Base-by-base conservation (phyloP, 148 eudicot genomes). In the Agrostemma githago region DNA sequence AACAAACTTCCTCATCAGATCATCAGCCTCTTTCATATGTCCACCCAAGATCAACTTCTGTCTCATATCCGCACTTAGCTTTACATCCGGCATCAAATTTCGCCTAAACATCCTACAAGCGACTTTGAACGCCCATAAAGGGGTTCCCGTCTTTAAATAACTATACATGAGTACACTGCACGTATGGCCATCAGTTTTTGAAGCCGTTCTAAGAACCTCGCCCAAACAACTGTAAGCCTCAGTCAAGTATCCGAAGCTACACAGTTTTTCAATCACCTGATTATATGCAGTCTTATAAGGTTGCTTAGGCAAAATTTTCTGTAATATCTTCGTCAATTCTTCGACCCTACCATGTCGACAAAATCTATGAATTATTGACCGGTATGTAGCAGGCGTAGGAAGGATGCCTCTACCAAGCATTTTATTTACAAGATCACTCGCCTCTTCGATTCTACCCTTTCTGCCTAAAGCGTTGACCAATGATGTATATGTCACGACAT, bases 21-120 rank as follows among this genome's bases (percentile, higher is more conserved):
- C 37, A 54, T 65, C 66, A 6, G 82, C 82, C 78, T 74, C 82
- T 74, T 79, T 74, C n/a, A 56, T 41, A 14, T 74, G 66, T 19
- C 82, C 82, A 38, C 53, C 71, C 74, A 12, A 62, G 56, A 61
- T 71, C 12, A 79, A 51, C 56, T 42, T 74, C 19, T 74, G 62
- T 68, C 82, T 79, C 74, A 79, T 37, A 4, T 70, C 70, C 69
- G 59, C 59, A 74, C 82, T 74, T 74, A 79, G 34, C 66, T 70
- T 74, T n/a, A 74, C 26, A 56, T 79, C 73, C 38, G 82, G 78
- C 6, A 39, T 65, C 66, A 79, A 70, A 70, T 74, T 79, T n/a
- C 82, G 82, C 38, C 51, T 74, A 41, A 79, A 74, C 78, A 79
- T 79, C 71, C 82, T 74, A 62, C 74, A 79, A 56, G 82, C 72